Evolutionary conservation across 208 protist species (phyloP), one percentile per base, ranked within the genome.

Genomic region (Eutreptiella sp.): DNA sequence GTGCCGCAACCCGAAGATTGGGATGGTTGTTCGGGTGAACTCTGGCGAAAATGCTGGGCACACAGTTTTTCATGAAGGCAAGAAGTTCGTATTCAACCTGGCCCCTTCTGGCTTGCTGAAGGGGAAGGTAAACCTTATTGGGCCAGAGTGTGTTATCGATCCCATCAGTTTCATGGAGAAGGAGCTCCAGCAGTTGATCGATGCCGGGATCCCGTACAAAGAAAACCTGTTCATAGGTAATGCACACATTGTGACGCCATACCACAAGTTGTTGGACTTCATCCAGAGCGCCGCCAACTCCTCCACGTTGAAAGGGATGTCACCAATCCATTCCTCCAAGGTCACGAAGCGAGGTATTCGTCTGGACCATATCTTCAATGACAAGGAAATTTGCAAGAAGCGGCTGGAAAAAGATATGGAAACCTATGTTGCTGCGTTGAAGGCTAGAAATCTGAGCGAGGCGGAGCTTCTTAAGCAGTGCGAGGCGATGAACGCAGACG

Each of bases 11-110:
- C 81, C 80, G 0, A 62, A 45, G 23, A 88, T 85, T 65, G 86
- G 75, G 28, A 84, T 73, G 62, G 82, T 92, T 53, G 82, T 79
- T n/a, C 81, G 86, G 50, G 81, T 88, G 4, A 92, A 92, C 76
- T 86, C 78, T 38, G 86, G 86, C 36, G 86, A 92, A 73, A 92
- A 92, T 58, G 86, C 86, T 32, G 86, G 86, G 11, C 86, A 92
- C 77, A 92, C 86, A 29, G 86, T 92, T 5, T 90, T 77, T 45
- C 79, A 89, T 72, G 70, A 64, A 45, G 82, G 82, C 24, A 73
- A 72, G 33, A 88, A 85, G 70, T 90, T 88, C 63, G 84, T 89
- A 31, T 92, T 92, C 76, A 88, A 92, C 72, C 77, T 92, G 9
- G 81, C 81, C 24, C 87, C 87, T 27, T 90, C 84, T 4, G 84